Evolutionary conservation across 495 filamentous ascomycete species (phyloP).

Genomic region (Aspergillus kassunensis): DNA sequence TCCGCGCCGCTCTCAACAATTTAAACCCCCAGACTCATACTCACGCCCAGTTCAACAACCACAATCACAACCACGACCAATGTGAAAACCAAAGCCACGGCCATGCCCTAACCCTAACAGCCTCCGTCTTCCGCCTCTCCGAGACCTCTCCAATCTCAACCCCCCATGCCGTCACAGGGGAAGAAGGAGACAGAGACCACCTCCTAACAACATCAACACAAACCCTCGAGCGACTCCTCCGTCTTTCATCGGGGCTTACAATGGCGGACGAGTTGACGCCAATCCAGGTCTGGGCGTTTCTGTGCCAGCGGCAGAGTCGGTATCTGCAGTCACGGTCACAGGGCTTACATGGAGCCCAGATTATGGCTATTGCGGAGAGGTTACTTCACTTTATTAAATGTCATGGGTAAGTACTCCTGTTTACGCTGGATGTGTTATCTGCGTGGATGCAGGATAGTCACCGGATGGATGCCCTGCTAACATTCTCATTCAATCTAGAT

Average conservation of each 20-base stretch:
- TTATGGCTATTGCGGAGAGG: slow-evolving; percentile 1
- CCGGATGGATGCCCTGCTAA: too few species aligned
- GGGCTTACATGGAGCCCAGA: background rate
- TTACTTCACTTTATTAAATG: slow-evolving; percentile 3
- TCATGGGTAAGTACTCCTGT: background rate
- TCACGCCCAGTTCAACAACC: too few species aligned
- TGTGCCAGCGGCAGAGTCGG: background rate
- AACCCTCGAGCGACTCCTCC: background rate
- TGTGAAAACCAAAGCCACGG: background rate
- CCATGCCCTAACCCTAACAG: slow-evolving; percentile 3
- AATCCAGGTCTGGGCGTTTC: background rate
- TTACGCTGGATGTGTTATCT: background rate
- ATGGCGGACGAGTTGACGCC: background rate
- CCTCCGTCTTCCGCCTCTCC: background rate
- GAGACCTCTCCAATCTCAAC: too few species aligned
- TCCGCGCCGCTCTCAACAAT: background rate
- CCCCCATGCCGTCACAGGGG: background rate
- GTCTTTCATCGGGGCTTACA: background rate
- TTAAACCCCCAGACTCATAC: background rate
- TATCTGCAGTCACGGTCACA: background rate
- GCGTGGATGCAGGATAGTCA: too few species aligned
- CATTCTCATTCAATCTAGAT: background rate
- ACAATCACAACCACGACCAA: too few species aligned
- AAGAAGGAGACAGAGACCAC: background rate
- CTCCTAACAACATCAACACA: background rate